Evolutionary conservation across 805 yeast species (phyloP), one percentile per base, ranked within the genome.

Genomic region (Ogataea angusta): DNA sequence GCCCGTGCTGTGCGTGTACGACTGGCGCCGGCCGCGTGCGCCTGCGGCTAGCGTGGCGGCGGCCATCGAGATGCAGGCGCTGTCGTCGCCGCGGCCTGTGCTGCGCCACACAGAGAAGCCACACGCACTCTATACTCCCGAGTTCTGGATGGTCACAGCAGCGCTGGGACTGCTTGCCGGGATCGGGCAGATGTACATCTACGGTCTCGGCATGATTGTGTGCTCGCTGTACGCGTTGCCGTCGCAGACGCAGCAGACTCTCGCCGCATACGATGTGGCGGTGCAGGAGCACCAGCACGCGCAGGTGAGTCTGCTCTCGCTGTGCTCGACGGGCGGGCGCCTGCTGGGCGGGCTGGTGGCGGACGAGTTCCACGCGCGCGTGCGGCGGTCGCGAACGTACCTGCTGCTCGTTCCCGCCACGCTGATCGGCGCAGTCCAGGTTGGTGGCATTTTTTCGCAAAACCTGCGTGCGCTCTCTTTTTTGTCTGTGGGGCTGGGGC

Each of bases 131-230:
- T 8, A 26, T 25, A 15, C 22, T 18, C 15, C 26, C 0, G 60
- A 64, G 13, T 84, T 79, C 52, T 72, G 85, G 72, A 55, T 68
- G 5, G 72, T 81, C 40, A 69, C 72, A 28, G 17, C 66, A 2
- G 60, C 76, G 13, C 64, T 81, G 22, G 77, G 87, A 1, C 48
- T 81, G 15, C 54, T 76, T 13, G 76, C 84, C 8, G 90, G 88
- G 0, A 57, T 78, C 41, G 84, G 89, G 19, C 91, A 84, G 52
- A 75, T 82, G 74, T 85, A 80, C 56, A 85, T 85, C 29, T 82
- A 79, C 50, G 76, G 86, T 0, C 76, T 84, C 27, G 95, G 95
- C 0, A 82, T 79, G 52, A 75, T 84, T 51, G 84, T 81, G 10
- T 66, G 68, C 37, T 75, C 84, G 0, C 60, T 78, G 27, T 52